These are phyloP conservation scores for Linaria vulgaris DNA, from an alignment of 257 asterid species.

Conservation along the genomic window DNA sequence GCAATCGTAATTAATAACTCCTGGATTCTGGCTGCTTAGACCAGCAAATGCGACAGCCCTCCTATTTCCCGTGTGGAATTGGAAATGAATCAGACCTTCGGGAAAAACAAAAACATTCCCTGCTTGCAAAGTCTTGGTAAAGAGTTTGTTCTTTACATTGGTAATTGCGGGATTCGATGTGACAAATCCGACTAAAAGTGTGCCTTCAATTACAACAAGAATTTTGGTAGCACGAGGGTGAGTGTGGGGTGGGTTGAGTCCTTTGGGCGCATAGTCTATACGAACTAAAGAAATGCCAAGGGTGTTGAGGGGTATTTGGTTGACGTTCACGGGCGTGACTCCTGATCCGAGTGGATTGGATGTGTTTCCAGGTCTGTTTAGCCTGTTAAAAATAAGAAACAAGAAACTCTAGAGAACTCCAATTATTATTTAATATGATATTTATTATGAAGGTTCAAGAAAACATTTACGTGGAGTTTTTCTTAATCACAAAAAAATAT, in stretches of 20 bases:
- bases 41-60: conserved; percentile 13
- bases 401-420: too few relatives aligned
- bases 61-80: neutral
- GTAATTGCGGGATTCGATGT: neutral
- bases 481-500: too few relatives aligned
- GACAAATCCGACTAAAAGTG: conserved; percentile 15
- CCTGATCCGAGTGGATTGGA: conserved; percentile 13
- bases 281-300: conserved; percentile 16
- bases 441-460: too few relatives aligned
- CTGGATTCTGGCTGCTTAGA: conserved; percentile 16
- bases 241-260: conserved; percentile 16
- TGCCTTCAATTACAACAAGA: neutral
- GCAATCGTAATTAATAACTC: conserved; percentile 18
- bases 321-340: neutral
- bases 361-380: conserved; percentile 14
- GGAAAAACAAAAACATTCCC: conserved; percentile 23
- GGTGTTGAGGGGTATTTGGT: conserved; percentile 11
- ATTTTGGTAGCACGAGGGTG: conserved; percentile 16
- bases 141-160: neutral
- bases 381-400: too few relatives aligned
- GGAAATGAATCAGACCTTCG: conserved; percentile 21
- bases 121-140: conserved; percentile 4
- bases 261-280: conserved; percentile 17
- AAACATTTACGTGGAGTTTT: too few relatives aligned
- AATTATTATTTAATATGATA: too few relatives aligned